These are phyloP conservation scores for Hapsidospora chrysogenum DNA, from an alignment of 495 filamentous ascomycete genomes.

Conservation along the genomic window DNA sequence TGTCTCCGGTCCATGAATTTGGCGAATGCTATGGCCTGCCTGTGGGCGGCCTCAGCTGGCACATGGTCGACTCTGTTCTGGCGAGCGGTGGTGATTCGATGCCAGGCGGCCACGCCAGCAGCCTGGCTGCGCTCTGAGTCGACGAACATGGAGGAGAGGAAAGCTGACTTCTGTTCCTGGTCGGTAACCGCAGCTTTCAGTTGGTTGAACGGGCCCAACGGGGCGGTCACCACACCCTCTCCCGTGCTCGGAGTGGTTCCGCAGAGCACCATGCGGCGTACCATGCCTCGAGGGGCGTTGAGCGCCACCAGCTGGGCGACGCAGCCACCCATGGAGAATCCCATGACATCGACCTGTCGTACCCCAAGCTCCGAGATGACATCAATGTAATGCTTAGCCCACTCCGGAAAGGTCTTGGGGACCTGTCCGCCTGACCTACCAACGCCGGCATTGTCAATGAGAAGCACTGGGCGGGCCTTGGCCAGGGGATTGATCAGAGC, in stretches of 20 bases:
- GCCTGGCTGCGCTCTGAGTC: conserved; percentile 7
- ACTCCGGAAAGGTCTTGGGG: conserved; percentile 7
- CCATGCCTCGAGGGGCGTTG: conserved; percentile 4
- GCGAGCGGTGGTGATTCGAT: conserved; percentile 6
- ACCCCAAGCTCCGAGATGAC: no score
- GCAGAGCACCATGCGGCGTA: conserved; percentile 10
- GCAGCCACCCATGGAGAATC: conserved; percentile 15
- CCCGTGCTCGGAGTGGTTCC: conserved; percentile 9
- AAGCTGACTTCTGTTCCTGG: conserved; percentile 6
- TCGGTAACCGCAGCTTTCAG: conserved; percentile 3
- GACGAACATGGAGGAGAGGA: conserved; percentile 7
- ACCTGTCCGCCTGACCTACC: conserved; percentile 9
- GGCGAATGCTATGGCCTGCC: conserved; percentile 8
- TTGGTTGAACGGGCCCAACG: conserved; percentile 4
- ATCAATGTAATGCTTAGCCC: conserved; percentile 42
- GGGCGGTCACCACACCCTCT: conserved; percentile 3
- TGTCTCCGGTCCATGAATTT: conserved; percentile 9
- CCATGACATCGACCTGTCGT: conserved; percentile 30
- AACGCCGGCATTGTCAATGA: conserved; percentile 12
- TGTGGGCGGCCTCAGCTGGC: conserved; percentile 8
- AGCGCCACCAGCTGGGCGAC: conserved; percentile 12
- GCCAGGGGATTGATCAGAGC: conserved; percentile 11
- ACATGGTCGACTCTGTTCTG: conserved; percentile 6
- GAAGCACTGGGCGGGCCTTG: conserved; percentile 8
- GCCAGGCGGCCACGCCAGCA: conserved; percentile 8